Evolutionary conservation across 495 filamentous ascomycete species (phyloP).

Genomic region (Staphylotrichum longicolle): DNA sequence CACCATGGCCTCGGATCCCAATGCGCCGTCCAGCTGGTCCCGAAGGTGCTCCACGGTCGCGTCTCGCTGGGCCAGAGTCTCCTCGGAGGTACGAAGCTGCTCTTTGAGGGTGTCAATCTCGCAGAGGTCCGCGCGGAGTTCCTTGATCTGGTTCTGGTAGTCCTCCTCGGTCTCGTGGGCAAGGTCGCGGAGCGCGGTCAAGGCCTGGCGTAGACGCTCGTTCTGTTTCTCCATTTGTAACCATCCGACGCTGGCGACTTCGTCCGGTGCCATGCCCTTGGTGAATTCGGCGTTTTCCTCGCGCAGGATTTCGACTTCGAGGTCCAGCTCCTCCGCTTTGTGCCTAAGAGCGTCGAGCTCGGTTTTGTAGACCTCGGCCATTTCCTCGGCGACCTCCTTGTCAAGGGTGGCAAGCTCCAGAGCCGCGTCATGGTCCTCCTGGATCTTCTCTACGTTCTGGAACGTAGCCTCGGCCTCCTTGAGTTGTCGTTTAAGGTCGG

Average conservation of each 20-base stretch:
- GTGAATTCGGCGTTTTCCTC: conserved; percentile 84
- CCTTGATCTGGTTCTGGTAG: conserved; percentile 69
- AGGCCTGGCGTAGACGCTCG: conserved; percentile 80
- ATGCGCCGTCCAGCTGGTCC: conserved; percentile 84
- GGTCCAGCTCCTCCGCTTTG: conserved; percentile 76
- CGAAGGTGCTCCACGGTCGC: conserved; percentile 80
- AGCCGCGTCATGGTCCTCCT: conserved; percentile 77
- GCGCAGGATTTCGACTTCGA: conserved; percentile 81
- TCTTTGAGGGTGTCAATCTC: conserved; percentile 69
- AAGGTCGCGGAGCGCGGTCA: conserved; percentile 80
- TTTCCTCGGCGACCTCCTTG: conserved; percentile 95
- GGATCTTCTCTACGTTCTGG: conserved; percentile 66
- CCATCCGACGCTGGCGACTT: conserved; percentile 82
- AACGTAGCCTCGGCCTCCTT: conserved; percentile 70
- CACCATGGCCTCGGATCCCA: conserved; percentile 87
- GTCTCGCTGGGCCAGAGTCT: conserved; percentile 68
- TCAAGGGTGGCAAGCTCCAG: conserved; percentile 89
- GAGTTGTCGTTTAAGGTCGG: conserved; percentile 68
- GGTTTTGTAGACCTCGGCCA: conserved; percentile 71
- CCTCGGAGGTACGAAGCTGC: conserved; percentile 65
- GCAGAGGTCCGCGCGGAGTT: conserved; percentile 73
- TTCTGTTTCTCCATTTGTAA: conserved; percentile 88
- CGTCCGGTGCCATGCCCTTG: conserved; percentile 82
- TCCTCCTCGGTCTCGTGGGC: conserved; percentile 83
- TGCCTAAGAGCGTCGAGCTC: conserved; percentile 76